These are phyloP conservation scores for Solanum hybrid DNA, from an alignment of 305 asterid species.

Conservation along the genomic window DNA sequence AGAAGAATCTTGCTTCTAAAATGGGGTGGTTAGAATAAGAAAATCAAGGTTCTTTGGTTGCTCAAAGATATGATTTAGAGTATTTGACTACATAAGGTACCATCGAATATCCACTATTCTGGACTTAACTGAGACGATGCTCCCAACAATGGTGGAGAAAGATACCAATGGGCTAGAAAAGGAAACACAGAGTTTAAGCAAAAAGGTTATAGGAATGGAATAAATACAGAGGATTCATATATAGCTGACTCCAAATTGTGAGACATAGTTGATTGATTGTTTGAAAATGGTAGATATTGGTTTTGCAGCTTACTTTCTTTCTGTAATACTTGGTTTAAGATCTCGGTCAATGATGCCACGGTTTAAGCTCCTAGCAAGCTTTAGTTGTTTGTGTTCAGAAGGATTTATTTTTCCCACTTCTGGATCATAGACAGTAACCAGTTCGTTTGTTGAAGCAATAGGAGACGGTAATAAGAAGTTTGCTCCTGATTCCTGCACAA, in stretches of 20 bases:
- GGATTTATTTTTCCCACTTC: slow-evolving; percentile 94
- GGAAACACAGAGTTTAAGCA: not conserved
- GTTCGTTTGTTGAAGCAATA: slow-evolving; percentile 85
- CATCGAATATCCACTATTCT: not conserved
- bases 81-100: not conserved
- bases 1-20: not conserved
- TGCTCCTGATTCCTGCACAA: slow-evolving; percentile 82
- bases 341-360: slow-evolving; percentile 98
- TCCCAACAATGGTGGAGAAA: not conserved
- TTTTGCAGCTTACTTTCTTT: slow-evolving; percentile 63
- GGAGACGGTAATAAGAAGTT: slow-evolving; percentile 87
- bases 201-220: not conserved
- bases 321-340: slow-evolving; percentile 83
- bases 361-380: slow-evolving; percentile 91
- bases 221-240: not conserved
- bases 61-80: not conserved
- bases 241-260: not conserved
- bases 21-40: not conserved
- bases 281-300: not conserved
- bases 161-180: not conserved
- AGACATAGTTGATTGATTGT: not conserved
- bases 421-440: slow-evolving; percentile 93
- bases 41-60: not conserved
- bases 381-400: slow-evolving; percentile 95
- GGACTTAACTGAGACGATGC: not conserved